These are phyloP conservation scores for Alnus rubra DNA, from an alignment of 306 rosid species.

Conservation along the genomic window DNA sequence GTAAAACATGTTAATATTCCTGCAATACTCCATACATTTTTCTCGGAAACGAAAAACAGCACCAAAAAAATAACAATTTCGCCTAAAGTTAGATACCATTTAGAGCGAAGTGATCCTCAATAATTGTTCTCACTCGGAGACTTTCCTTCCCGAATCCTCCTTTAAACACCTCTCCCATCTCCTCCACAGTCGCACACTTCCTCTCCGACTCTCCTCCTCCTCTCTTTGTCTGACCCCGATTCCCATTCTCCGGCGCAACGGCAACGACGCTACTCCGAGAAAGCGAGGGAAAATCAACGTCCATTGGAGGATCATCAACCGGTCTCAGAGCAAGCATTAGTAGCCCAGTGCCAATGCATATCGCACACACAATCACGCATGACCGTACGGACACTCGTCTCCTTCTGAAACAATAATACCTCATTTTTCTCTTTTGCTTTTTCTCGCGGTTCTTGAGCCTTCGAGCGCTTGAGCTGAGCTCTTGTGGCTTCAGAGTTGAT, in stretches of 20 bases:
- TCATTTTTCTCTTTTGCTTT: constrained; percentile 35
- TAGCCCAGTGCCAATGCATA: constrained; percentile 47
- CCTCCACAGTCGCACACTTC: constrained; percentile 77
- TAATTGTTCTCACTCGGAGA: constrained; percentile 59
- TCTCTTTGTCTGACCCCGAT: not conserved
- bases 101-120: constrained; percentile 59
- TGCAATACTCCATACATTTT: too few relatives aligned
- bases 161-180: constrained; percentile 69
- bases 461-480: constrained; percentile 4
- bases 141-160: constrained; percentile 47
- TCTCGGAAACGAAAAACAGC: not conserved
- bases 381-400: constrained; percentile 46
- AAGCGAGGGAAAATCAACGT: constrained; percentile 33
- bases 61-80: not conserved
- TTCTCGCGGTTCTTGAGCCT: constrained; percentile 9
- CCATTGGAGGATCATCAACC: constrained; percentile 64
- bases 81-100: constrained; percentile 46
- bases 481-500: not conserved
- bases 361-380: constrained; percentile 47
- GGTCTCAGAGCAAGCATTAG: constrained; percentile 53
- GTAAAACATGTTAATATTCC: too few relatives aligned
- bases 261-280: constrained; percentile 23
- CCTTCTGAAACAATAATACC: constrained; percentile 37
- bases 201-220: constrained; percentile 4
- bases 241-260: not conserved